A percentile compares a stretch with the other conserved stretches of the same genome.
Evolutionary conservation across 768 basidiomycete genomes (phyloP).

Genomic region (Butyriboletus loyo): DNA sequence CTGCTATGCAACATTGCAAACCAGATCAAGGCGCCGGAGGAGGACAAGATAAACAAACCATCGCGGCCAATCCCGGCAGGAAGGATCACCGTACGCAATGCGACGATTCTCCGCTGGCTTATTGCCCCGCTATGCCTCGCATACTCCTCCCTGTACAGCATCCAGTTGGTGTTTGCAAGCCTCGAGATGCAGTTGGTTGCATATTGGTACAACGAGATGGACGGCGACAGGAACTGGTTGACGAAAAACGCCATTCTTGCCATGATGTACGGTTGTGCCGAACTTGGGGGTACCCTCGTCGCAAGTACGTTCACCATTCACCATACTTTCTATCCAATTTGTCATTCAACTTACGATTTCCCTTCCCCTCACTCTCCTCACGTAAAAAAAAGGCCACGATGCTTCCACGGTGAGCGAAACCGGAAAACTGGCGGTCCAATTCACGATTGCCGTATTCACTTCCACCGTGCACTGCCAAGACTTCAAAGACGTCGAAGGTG

Average conservation of each 20-base stretch:
- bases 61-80: slow-evolving; percentile 45
- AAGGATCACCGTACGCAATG: slow-evolving; percentile 36
- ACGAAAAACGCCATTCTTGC: slow-evolving; percentile 40
- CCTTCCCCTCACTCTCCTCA: background rate
- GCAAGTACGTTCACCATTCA: slow-evolving; percentile 28
- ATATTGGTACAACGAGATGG: slow-evolving; percentile 38
- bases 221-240: slow-evolving; percentile 37
- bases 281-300: slow-evolving; percentile 37
- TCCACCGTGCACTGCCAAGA: slow-evolving; percentile 51
- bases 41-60: slow-evolving; percentile 45
- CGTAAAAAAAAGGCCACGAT: slow-evolving; percentile 18
- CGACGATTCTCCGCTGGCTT: slow-evolving; percentile 37
- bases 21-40: slow-evolving; percentile 39
- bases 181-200: slow-evolving; percentile 33
- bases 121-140: slow-evolving; percentile 34
- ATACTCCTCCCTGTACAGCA: slow-evolving; percentile 34
- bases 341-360: background rate
- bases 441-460: slow-evolving; percentile 38
- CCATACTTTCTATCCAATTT: background rate
- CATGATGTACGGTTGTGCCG: slow-evolving; percentile 36
- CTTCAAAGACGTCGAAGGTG: slow-evolving; percentile 46
- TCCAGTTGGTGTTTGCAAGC: slow-evolving; percentile 32
- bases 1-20: slow-evolving; percentile 46
- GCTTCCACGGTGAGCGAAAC: slow-evolving; percentile 26
- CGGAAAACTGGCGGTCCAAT: slow-evolving; percentile 30